phyloP scores from a whole-genome alignment of 257 asterid genomes.

The Eustoma russellianum region DNA sequence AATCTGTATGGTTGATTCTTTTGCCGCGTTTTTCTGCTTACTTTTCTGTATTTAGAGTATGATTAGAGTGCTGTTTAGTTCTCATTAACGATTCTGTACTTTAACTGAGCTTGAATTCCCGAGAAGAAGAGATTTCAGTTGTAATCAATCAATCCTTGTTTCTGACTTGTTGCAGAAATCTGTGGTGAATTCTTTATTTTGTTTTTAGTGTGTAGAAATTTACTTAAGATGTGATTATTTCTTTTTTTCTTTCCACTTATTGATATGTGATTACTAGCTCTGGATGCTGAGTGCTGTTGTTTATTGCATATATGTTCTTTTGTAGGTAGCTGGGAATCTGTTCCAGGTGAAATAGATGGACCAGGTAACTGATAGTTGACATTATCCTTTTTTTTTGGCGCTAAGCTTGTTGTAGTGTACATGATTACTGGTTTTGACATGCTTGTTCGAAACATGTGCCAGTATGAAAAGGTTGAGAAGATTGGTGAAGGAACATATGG shows the following conservation, averaged over 20 bases:
- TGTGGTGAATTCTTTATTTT: background rate
- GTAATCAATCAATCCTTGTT: background rate
- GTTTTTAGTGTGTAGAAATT: background rate
- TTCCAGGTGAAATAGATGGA: conserved; percentile 47
- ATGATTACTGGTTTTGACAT: conserved; percentile 9
- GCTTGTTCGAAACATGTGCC: conserved; percentile 7
- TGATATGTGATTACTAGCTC: background rate
- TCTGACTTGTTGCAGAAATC: background rate
- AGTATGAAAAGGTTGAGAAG: conserved; percentile 97
- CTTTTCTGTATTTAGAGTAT: too few relatives aligned
- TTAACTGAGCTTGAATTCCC: too few relatives aligned
- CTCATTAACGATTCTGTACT: too few relatives aligned
- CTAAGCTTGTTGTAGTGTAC: background rate
- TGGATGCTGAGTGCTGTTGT: conserved; percentile 2
- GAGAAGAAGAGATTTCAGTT: background rate
- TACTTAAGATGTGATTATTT: background rate
- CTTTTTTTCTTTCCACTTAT: background rate
- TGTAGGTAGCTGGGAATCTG: conserved; percentile 13
- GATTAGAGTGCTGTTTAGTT: too few relatives aligned
- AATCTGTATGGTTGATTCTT: background rate
- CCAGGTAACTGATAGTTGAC: conserved; percentile 40
- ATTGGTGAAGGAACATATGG: conserved; percentile 98
- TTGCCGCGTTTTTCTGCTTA: background rate
- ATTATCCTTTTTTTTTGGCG: conserved; percentile 2
- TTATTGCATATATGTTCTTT: background rate